A percentile compares a stretch with the other conserved stretches of the same genome.
Evolutionary conservation across 2,329 filamentous ascomycete genomes (phyloP).

Genomic region (Diaporthe ampelina): DNA sequence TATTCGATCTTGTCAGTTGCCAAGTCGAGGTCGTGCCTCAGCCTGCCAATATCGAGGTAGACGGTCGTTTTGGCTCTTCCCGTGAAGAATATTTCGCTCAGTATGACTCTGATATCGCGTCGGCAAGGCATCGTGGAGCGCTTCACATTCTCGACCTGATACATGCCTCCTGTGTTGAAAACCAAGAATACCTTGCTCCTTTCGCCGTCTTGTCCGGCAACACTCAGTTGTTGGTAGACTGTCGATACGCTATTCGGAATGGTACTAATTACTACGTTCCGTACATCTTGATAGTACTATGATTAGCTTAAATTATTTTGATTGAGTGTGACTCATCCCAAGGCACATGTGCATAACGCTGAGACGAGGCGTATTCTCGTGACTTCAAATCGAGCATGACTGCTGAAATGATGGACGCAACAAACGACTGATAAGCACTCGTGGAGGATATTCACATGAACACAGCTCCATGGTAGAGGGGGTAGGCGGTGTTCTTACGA

Average conservation of each 20-base stretch:
- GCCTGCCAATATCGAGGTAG: background rate
- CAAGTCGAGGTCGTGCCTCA: background rate
- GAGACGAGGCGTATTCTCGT: too few relatives aligned
- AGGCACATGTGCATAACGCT: too few relatives aligned
- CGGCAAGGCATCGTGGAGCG: background rate
- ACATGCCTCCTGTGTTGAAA: background rate
- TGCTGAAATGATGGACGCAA: too few relatives aligned
- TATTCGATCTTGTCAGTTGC: accelerated
- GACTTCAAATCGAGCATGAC: too few relatives aligned
- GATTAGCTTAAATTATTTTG: background rate
- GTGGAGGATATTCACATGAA: too few relatives aligned
- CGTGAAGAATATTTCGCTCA: background rate
- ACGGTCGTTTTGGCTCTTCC: too few relatives aligned
- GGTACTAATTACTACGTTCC: background rate
- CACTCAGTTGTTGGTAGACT: background rate
- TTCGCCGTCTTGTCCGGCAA: background rate
- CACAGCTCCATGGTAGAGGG: accelerated
- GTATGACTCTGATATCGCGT: background rate
- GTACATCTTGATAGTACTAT: background rate
- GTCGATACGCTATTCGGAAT: background rate
- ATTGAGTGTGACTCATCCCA: too few relatives aligned
- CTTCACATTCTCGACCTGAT: background rate
- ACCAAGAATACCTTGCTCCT: background rate
- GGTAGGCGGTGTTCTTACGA: background rate
- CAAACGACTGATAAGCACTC: too few relatives aligned